Evolutionary conservation across 1,284 basidiomycete genomes (phyloP).

Genomic region (Ganoderma sinense): DNA sequence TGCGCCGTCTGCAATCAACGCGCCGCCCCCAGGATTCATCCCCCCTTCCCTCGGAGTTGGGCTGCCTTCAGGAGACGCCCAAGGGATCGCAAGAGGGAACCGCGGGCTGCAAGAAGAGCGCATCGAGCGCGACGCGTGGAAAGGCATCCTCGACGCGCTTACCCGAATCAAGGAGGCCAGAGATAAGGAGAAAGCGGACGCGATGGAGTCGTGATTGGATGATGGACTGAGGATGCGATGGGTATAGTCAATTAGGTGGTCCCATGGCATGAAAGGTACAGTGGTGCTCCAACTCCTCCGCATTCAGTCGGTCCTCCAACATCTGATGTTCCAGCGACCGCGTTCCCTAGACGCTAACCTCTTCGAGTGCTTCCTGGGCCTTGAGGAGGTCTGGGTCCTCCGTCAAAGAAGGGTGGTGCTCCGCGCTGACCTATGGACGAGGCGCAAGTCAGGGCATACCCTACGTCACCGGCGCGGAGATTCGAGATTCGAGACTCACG

Average conservation of each 20-base stretch:
- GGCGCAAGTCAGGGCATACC: background rate
- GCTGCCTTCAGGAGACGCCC: slow-evolving; percentile 53
- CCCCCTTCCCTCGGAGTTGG: slow-evolving; percentile 82
- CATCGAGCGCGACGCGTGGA: slow-evolving; percentile 79
- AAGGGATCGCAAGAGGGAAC: slow-evolving; percentile 29
- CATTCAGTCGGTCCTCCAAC: background rate
- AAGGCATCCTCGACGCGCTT: slow-evolving; percentile 71
- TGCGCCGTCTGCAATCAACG: slow-evolving; percentile 81
- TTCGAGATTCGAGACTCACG: slow-evolving; percentile 54
- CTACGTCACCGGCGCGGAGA: background rate
- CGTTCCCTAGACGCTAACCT: slow-evolving; percentile 37
- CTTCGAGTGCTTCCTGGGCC: slow-evolving; percentile 66
- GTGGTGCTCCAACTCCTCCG: slow-evolving; percentile 15
- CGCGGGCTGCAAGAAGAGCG: slow-evolving; percentile 81
- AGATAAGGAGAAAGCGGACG: slow-evolving; percentile 23
- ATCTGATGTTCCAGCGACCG: background rate
- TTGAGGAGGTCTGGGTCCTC: slow-evolving; percentile 61
- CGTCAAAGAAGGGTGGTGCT: slow-evolving; percentile 55
- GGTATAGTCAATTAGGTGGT: background rate
- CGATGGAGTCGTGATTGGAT: slow-evolving; percentile 9
- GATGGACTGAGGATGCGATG: background rate
- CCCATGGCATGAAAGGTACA: slow-evolving; percentile 30
- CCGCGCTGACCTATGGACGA: slow-evolving; percentile 52
- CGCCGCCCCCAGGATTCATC: slow-evolving; percentile 73
- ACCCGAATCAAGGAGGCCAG: slow-evolving; percentile 61